Evolutionary conservation across 805 yeast species (phyloP).

Genomic region (Zygosaccharomyces lentus): DNA sequence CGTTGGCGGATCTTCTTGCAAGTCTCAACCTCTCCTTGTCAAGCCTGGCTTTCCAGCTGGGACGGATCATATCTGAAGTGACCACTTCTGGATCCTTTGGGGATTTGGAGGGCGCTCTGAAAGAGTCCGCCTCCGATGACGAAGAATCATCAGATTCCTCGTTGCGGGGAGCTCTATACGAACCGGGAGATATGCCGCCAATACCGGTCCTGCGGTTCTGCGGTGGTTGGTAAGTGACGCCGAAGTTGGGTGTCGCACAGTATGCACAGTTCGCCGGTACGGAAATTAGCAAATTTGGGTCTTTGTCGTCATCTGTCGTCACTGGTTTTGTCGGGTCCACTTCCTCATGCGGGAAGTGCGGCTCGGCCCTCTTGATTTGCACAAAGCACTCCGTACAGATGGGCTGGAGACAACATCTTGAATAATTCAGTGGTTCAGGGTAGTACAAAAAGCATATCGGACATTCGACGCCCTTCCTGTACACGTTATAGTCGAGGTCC

Average conservation of each 20-base stretch:
- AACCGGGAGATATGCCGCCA: conserved; percentile 49
- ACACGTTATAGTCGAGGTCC: conserved; percentile 52
- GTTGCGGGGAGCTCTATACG: conserved; percentile 23
- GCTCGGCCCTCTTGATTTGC: conserved; percentile 82
- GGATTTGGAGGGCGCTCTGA: conserved; percentile 54
- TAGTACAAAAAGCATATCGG: conserved; percentile 90
- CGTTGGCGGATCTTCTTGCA: conserved; percentile 88
- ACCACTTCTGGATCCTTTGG: conserved; percentile 66
- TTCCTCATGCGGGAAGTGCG: conserved; percentile 87
- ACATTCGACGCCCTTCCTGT: conserved; percentile 72
- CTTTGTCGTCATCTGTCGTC: conserved; percentile 32
- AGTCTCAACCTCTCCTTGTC: conserved; percentile 66
- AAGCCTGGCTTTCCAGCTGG: conserved; percentile 85
- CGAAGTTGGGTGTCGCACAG: conserved; percentile 84
- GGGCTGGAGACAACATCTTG: conserved; percentile 88
- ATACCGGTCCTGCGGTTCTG: conserved; percentile 50
- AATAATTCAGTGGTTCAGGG: conserved; percentile 70
- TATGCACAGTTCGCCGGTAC: conserved; percentile 92
- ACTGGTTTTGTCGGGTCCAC: conserved; percentile 28
- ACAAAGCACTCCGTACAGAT: conserved; percentile 97
- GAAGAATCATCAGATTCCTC: conserved; percentile 11
- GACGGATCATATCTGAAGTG: conserved; percentile 78
- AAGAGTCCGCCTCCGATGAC: background rate
- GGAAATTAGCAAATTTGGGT: conserved; percentile 65
- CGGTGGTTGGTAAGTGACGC: conserved; percentile 75